Evolutionary conservation across 2,329 filamentous ascomycete species (phyloP), one percentile per base, ranked within the genome.

Genomic region (Zymoseptoria passerinii): DNA sequence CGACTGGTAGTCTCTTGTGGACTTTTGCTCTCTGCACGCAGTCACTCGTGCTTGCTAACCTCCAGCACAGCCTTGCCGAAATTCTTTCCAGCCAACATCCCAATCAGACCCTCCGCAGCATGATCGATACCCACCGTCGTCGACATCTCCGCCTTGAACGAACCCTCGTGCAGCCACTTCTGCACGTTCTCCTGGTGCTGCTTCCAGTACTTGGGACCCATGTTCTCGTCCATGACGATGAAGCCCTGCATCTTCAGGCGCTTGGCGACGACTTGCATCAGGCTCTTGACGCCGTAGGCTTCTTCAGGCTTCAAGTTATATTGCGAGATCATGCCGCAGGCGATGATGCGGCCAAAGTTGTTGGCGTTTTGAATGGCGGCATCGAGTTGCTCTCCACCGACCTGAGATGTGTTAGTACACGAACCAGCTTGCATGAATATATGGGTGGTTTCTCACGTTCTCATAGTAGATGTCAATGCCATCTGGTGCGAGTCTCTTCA

Each of bases 381-480:
- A 64, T 88, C 84, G 55, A 90, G 78, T 63, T 88, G 85, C 73
- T 89, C 86, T 48, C 87, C 88, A 19, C 88, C 88, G 51, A 74
- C 53, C 53, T 54, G 20, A 13, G 28, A 16, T 50, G 19, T 50
- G 49, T 50, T n/a, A 50, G 49, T 50, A n/a, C n/a, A n/a, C n/a
- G n/a, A n/a, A n/a, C n/a, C n/a, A n/a, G n/a, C n/a, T n/a, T n/a
- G n/a, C n/a, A n/a, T n/a, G n/a, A n/a, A n/a, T n/a, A n/a, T n/a
- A n/a, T n/a, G n/a, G n/a, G n/a, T n/a, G n/a, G n/a, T n/a, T n/a
- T n/a, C 50, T 52, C 7, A 52, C 65, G 48, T 90, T 91, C 74
- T 91, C 88, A 69, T 86, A 92, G 77, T 90, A 90, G 70, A 91
- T 90, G 68, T 95, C 89, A 61, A 95, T 81, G 4, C 89, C 90